Percentiles rank a stretch among this genome's conserved stretches.
phyloP scores from a whole-genome alignment of 768 basidiomycete genomes.

The Lepiota venenata region DNA sequence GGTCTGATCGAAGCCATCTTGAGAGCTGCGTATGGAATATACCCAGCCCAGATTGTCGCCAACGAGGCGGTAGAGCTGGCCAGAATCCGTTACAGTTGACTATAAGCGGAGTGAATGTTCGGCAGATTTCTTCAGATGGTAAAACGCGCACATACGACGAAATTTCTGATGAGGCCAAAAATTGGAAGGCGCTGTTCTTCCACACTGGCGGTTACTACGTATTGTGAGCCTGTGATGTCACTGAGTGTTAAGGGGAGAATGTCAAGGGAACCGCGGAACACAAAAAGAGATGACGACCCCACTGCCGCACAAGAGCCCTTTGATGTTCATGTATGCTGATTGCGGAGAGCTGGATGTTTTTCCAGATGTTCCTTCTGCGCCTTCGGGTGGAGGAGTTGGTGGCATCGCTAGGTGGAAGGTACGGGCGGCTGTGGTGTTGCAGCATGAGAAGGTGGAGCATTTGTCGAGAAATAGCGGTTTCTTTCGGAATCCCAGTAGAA shows the following conservation, averaged over 20 bases:
- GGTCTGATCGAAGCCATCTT: not conserved
- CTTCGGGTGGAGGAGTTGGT: not conserved
- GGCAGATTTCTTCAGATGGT: not conserved
- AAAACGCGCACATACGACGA: not conserved
- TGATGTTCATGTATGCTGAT: not conserved
- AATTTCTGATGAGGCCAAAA: conserved; percentile 3
- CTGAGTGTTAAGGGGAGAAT: not conserved
- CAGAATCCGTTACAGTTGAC: not conserved
- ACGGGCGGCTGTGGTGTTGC: conserved; percentile 10
- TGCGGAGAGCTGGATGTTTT: not conserved
- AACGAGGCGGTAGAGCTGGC: not conserved
- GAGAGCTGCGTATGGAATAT: not conserved
- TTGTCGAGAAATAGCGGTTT: conserved; percentile 56
- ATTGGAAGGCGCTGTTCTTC: conserved; percentile 7
- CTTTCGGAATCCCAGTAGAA: conserved; percentile 49
- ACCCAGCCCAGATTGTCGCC: conserved; percentile 52
- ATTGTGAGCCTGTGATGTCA: not conserved
- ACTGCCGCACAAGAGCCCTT: conserved; percentile 4
- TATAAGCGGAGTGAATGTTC: not conserved
- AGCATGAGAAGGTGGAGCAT: conserved; percentile 17
- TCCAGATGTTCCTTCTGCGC: not conserved
- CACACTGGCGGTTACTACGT: not conserved
- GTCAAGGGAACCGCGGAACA: not conserved
- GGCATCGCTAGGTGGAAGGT: not conserved
- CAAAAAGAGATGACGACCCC: not conserved